phyloP scores from a whole-genome alignment of 495 filamentous ascomycete species.

The Penicillium nucicola region DNA sequence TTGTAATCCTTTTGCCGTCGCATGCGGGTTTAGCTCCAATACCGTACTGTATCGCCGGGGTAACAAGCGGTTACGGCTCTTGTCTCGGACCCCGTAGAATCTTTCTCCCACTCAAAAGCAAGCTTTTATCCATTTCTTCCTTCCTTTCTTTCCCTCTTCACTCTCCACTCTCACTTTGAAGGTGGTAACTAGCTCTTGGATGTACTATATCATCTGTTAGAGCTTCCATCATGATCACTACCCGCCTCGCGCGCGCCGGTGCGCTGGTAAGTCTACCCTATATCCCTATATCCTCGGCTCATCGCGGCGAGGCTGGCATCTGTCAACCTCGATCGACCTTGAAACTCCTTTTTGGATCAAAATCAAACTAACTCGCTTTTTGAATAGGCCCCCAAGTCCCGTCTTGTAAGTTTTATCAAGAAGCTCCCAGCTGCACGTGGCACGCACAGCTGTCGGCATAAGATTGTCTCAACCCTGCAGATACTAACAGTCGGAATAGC shows the following conservation, averaged over 20 bases:
- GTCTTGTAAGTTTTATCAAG: slow-evolving; percentile 48
- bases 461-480: not conserved
- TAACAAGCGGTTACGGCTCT: slow-evolving; percentile 44
- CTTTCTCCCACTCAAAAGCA: slow-evolving; percentile 40
- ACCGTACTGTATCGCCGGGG: slow-evolving; percentile 35
- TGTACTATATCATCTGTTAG: slow-evolving; percentile 33
- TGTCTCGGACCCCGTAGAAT: slow-evolving; percentile 39
- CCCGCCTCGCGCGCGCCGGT: slow-evolving; percentile 54
- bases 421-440: not conserved
- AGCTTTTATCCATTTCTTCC: slow-evolving; percentile 44
- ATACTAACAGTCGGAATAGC: slow-evolving; percentile 31
- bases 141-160: slow-evolving; percentile 27
- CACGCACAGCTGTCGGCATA: slow-evolving; percentile 4
- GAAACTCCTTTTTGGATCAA: not conserved
- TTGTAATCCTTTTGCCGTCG: slow-evolving; percentile 10
- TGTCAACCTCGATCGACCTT: not conserved
- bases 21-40: slow-evolving; percentile 28
- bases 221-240: slow-evolving; percentile 54
- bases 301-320: slow-evolving; percentile 1
- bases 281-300: slow-evolving; percentile 9
- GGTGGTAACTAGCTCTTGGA: slow-evolving; percentile 41
- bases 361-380: slow-evolving; percentile 24
- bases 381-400: slow-evolving; percentile 46
- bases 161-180: slow-evolving; percentile 41
- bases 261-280: slow-evolving; percentile 48